A percentile compares a stretch with the other conserved stretches of the same genome.
Conservation (phyloP, 2,329 filamentous ascomycete species). For the Huntiella abstrusa region DNA sequence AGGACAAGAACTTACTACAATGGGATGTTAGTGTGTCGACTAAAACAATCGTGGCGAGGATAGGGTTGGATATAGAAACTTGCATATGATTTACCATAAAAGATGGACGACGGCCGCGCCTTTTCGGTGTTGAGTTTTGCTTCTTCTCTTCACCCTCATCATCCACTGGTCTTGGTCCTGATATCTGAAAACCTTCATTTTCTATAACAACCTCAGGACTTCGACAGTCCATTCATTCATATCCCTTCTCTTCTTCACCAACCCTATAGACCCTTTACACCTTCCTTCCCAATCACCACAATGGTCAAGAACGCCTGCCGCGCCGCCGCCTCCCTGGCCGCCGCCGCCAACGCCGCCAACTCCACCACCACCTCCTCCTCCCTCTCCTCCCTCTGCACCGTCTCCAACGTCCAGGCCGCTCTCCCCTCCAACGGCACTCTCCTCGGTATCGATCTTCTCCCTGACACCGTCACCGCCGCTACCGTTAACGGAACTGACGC, state of each 20-base stretch:
- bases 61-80: too few species aligned
- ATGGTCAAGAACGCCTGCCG: slow-evolving; percentile 4
- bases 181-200: background rate
- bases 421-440: slow-evolving; percentile 1
- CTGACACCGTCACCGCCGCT: slow-evolving; percentile 1
- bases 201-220: background rate
- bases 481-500: slow-evolving; percentile 1
- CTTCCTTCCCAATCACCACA: background rate
- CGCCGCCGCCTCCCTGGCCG: background rate
- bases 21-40: too few species aligned
- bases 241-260: background rate
- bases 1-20: too few species aligned
- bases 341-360: slow-evolving; percentile 1
- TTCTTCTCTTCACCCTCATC: background rate
- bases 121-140: background rate
- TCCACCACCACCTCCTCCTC: slow-evolving; percentile 4
- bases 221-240: background rate
- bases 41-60: too few species aligned
- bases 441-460: slow-evolving; percentile 1
- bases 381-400: slow-evolving; percentile 1
- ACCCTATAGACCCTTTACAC: background rate
- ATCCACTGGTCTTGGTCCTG: background rate
- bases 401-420: background rate
- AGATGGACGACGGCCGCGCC: background rate
- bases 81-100: background rate